These are phyloP conservation scores for Penicillium sp. DNA, from an alignment of 2,329 filamentous ascomycete genomes.

Conservation along the genomic window DNA sequence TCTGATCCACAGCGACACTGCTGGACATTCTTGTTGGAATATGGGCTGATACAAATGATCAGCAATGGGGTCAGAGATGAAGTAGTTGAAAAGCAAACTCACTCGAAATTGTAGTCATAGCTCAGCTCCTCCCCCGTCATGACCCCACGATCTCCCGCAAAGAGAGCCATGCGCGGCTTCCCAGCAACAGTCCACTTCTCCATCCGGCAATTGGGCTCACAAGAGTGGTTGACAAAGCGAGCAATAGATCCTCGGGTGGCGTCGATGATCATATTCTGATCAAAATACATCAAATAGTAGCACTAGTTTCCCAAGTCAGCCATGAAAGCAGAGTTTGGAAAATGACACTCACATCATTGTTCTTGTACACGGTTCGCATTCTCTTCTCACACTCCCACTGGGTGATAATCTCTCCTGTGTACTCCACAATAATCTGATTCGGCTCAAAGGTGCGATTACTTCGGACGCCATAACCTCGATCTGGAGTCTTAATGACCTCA, in stretches of 20 bases:
- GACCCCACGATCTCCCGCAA: constrained; percentile 84
- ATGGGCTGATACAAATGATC: constrained; percentile 43
- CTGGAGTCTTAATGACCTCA: constrained; percentile 85
- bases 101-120: constrained; percentile 82
- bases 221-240: constrained; percentile 97
- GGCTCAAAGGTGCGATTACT: constrained; percentile 83
- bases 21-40: constrained; percentile 62
- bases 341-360: constrained; percentile 73
- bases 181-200: constrained; percentile 95
- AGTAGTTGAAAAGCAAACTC: constrained; percentile 25
- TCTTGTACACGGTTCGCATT: constrained; percentile 90
- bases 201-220: constrained; percentile 94
- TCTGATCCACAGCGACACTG: constrained; percentile 60
- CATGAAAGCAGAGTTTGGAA: not conserved
- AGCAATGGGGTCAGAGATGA: not conserved
- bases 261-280: constrained; percentile 98
- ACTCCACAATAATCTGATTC: constrained; percentile 96
- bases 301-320: constrained; percentile 56
- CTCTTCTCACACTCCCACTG: constrained; percentile 88
- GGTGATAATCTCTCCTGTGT: constrained; percentile 95
- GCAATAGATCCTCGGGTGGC: constrained; percentile 94
- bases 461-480: constrained; percentile 87
- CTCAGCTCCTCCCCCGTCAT: constrained; percentile 94
- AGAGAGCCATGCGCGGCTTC: constrained; percentile 93
- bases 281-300: constrained; percentile 98